A percentile compares a stretch with the other conserved stretches of the same genome.
These are phyloP conservation scores for Tuctoria greenei DNA, from an alignment of 176 grass and related monocot genomes.

Conservation along the genomic window DNA sequence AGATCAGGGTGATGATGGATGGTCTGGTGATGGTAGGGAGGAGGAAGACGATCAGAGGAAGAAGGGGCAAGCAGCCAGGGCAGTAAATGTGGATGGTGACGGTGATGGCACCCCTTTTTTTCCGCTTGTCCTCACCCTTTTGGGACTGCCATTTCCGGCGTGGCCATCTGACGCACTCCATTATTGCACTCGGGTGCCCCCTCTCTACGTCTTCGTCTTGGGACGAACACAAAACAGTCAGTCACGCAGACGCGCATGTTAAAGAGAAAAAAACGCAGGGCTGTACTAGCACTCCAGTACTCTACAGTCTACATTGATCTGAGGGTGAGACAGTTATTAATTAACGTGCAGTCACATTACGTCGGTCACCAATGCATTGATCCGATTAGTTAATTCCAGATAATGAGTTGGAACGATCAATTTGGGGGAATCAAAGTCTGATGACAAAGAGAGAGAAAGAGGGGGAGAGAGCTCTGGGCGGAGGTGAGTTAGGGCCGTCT, in stretches of 20 bases:
- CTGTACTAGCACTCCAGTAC: background rate
- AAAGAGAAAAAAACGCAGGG: background rate
- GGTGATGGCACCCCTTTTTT: slow-evolving; percentile 41
- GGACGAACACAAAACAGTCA: background rate
- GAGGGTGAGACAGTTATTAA: slow-evolving; percentile 29
- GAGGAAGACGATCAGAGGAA: background rate
- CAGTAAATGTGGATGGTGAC: slow-evolving; percentile 54
- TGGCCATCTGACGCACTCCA: slow-evolving; percentile 58
- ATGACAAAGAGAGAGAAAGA: background rate
- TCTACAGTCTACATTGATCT: slow-evolving; percentile 37
- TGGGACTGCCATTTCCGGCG: slow-evolving; percentile 65
- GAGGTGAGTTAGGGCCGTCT: slow-evolving; percentile 27
- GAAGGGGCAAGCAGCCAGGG: slow-evolving; percentile 9
- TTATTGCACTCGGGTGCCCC: slow-evolving; percentile 47
- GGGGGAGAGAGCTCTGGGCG: slow-evolving; percentile 1
- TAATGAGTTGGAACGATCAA: slow-evolving; percentile 26
- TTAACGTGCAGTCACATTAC: slow-evolving; percentile 35
- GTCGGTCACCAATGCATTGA: slow-evolving; percentile 15
- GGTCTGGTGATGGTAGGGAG: background rate
- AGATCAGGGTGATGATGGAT: background rate
- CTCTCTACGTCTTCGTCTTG: background rate
- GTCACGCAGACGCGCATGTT: background rate
- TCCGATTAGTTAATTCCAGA: slow-evolving; percentile 40
- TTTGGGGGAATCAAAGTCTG: slow-evolving; percentile 39
- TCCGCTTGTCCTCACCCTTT: slow-evolving; percentile 56